A percentile compares a stretch with the other conserved stretches of the same genome.
These are phyloP conservation scores for Lactifluus hygrophoroides DNA, from an alignment of 768 basidiomycete genomes.

Conservation along the genomic window DNA sequence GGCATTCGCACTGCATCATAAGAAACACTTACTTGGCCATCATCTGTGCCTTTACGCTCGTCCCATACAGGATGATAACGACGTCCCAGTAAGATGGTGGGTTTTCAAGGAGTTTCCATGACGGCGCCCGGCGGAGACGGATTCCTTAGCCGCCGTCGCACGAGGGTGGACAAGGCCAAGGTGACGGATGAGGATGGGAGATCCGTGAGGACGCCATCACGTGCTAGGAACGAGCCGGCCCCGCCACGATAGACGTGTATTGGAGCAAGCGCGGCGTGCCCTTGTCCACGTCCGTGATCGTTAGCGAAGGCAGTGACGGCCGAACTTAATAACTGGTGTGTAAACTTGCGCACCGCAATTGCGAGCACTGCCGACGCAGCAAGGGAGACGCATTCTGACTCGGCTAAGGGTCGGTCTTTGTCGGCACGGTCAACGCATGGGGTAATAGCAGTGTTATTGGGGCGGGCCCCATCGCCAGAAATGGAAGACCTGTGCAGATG, in stretches of 20 bases:
- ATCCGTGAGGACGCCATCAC: neutral
- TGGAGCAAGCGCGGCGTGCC: constrained; percentile 1
- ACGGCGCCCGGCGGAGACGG: neutral
- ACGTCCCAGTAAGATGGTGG: neutral
- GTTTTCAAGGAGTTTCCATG: neutral
- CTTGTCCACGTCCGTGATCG: neutral
- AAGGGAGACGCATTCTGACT: neutral
- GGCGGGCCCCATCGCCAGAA: neutral
- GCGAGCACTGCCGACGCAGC: constrained; percentile 11
- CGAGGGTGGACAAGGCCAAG: constrained; percentile 7
- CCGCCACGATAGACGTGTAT: constrained; percentile 11
- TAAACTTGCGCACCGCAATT: constrained; percentile 14
- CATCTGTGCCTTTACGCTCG: neutral
- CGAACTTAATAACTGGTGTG: constrained; percentile 1
- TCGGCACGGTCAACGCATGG: neutral
- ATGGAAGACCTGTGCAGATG: neutral
- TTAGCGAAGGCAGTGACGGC: constrained; percentile 3
- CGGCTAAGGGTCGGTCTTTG: neutral
- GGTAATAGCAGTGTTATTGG: neutral
- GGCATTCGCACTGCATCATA: neutral
- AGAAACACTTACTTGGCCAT: neutral
- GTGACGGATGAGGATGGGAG: neutral
- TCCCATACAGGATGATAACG: neutral
- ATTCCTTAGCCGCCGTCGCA: neutral
- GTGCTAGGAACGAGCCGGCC: constrained; percentile 8